Evolutionary conservation across 768 basidiomycete genomes (phyloP), one percentile per base, ranked within the genome.

Genomic region (Tylopilus balloui): DNA sequence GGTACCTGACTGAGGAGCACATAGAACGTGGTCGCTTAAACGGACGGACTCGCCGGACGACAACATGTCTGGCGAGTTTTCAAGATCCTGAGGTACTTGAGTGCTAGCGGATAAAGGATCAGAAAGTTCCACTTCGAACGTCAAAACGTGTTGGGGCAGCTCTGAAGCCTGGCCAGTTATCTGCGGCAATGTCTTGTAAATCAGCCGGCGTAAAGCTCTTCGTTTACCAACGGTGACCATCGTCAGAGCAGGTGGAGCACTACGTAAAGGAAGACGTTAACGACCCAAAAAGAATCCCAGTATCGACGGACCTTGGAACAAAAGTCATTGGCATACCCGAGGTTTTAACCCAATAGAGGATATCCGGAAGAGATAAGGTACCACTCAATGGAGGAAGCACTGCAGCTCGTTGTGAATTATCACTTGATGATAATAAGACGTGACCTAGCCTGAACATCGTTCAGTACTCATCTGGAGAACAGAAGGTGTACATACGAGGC

Each of bases 381-480:
- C 77, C 78, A 36, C 63, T 58, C 13, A 84, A 56, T 10, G 81
- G 82, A 23, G 81, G 76, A 19, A 65, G 58, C 21, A 84, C 69
- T 13, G 64, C 71, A 7, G 64, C 53, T 29, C 63, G 69, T 43
- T 69, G 65, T 32, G 65, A 66, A 28, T 60, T 46, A n/a, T 67
- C 56, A 8, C 62, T 48, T 3, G 74, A 66, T 12, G 69, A 67
- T 45, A 83, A 64, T n/a, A 88, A 67, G 13, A 84, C 46, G 58
- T 88, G 83, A 0, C 86, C 86, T 29, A 80, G 61, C 27, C 85
- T 88, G 44, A 37, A 37, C 19, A 20, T 34, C 31, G 27, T 49
- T 48, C 17, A 58, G 34, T 54, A 45, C 48, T 15, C 5, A 31
- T 53, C 35, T 15, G 9, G 11, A 13, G n/a, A 45, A 8, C 19